Evolutionary conservation across 2,329 filamentous ascomycete species (phyloP).

Genomic region (Acrocalymma vagum): DNA sequence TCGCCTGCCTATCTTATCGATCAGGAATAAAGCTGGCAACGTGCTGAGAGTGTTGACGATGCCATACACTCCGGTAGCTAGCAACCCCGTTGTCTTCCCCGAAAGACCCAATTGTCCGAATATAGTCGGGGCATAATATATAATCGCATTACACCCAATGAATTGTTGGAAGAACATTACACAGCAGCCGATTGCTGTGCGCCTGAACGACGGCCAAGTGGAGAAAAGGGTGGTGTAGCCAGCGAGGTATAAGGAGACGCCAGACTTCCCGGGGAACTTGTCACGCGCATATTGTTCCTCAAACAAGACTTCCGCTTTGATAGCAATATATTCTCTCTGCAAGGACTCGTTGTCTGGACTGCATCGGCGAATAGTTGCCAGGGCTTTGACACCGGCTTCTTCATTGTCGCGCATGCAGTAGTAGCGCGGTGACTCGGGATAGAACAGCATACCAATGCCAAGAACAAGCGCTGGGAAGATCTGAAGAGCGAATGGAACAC

Average conservation of each 20-base stretch:
- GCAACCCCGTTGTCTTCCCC: conserved; percentile 74
- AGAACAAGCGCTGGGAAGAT: conserved; percentile 82
- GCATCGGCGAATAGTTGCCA: conserved; percentile 55
- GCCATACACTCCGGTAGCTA: conserved; percentile 73
- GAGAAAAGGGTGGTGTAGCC: conserved; percentile 59
- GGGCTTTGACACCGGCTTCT: conserved; percentile 55
- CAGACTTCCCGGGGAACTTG: conserved; percentile 38
- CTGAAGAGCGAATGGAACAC: conserved; percentile 81
- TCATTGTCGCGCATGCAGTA: conserved; percentile 44
- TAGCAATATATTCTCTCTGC: conserved; percentile 69
- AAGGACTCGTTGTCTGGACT: conserved; percentile 62
- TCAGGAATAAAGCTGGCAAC: conserved; percentile 70
- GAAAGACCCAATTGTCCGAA: conserved; percentile 72
- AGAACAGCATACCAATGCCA: conserved; percentile 62
- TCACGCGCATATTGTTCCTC: conserved; percentile 57
- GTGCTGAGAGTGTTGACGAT: conserved; percentile 66
- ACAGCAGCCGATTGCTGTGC: conserved; percentile 41
- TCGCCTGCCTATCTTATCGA: conserved; percentile 70
- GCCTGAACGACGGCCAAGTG: conserved; percentile 53
- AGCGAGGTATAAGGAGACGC: conserved; percentile 64
- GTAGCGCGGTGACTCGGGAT: conserved; percentile 34
- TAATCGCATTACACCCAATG: conserved; percentile 92
- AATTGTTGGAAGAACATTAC: conserved; percentile 58
- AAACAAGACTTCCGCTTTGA: conserved; percentile 59
- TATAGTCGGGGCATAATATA: conserved; percentile 75